phyloP scores from a whole-genome alignment of 306 rosid genomes.

The Gleditsia sinensis region DNA sequence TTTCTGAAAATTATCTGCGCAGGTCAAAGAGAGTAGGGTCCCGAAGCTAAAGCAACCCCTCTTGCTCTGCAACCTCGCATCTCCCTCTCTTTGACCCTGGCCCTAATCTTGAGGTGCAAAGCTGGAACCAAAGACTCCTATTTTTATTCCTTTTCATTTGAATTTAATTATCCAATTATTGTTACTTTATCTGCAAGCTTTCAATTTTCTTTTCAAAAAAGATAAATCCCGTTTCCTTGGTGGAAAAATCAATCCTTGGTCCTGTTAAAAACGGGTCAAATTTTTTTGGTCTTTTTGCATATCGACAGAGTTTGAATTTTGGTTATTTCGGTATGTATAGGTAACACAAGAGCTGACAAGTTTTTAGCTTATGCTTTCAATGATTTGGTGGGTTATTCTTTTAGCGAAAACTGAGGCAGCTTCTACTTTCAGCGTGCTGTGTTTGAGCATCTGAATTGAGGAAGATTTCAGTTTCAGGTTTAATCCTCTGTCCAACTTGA shows the following conservation, averaged over 20 bases:
- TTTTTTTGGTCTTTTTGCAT: constrained; percentile 2
- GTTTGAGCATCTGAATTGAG: background rate
- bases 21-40: constrained; percentile 39
- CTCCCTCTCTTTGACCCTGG: background rate
- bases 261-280: background rate
- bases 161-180: constrained; percentile 20
- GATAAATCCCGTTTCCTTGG: background rate
- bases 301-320: constrained; percentile 7
- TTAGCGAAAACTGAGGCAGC: background rate
- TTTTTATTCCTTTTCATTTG: background rate
- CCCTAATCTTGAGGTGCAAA: constrained; percentile 9
- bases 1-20: constrained; percentile 33
- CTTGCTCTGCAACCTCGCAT: constrained; percentile 28
- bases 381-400: constrained; percentile 17
- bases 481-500: background rate
- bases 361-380: constrained; percentile 28
- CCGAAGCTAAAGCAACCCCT: background rate
- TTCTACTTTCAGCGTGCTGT: background rate
- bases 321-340: constrained; percentile 9
- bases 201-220: background rate
- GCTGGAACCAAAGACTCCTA: constrained; percentile 4
- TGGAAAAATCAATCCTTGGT: background rate
- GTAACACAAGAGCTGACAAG: constrained; percentile 28
- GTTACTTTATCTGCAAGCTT: constrained; percentile 63
- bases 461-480: background rate